Evolutionary conservation across 768 basidiomycete genomes (phyloP), one percentile per base, ranked within the genome.

Genomic region (Mrakia blollopis): DNA sequence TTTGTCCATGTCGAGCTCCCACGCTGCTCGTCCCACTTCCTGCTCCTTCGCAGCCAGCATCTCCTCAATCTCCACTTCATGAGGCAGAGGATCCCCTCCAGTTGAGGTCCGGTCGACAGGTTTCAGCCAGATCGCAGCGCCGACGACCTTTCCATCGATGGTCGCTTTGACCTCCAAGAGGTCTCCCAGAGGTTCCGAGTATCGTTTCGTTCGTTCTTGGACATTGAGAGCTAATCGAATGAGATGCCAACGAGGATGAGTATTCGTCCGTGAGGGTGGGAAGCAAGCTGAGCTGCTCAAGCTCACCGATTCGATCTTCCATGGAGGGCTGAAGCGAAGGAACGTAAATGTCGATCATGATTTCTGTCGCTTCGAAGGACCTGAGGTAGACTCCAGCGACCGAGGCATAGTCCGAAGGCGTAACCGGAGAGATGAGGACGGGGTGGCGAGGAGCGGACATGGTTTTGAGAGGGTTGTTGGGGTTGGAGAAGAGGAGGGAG

Each of bases 41-140:
- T 60, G 14, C 67, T 57, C 54, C 54, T 71, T 37, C 23, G 21
- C 44, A 3, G 10, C 52, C 47, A 21, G 41, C 39, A 70, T 68
- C 50, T 76, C 68, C 10, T 50, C 47, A 21, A 50, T 50, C 47
- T 50, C 47, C 2, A 50, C 47, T 18, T 50, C 47, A 3, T 50
- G 47, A 50, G 68, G 75, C 2, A 76, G 68, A 60, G 69, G 25
- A 9, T 69, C 75, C 7, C 75, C 75, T 6, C 52, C 52, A 0
- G 75, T 76, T 28, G 75, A 70, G 25, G 75, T 76, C 1, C 75
- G 54, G 39, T 76, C 75, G 6, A 76, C 37, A 6, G 75, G 75
- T 0, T 16, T 21, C 25, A 37, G 39, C 57, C 69, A 76, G 39
- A 61, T 39, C 1, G 67, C 75, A 2, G 61, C 16, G 0, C 75